Evolutionary conservation across 257 asterid species (phyloP).

Genomic region (Nicotiana benthamiana): DNA sequence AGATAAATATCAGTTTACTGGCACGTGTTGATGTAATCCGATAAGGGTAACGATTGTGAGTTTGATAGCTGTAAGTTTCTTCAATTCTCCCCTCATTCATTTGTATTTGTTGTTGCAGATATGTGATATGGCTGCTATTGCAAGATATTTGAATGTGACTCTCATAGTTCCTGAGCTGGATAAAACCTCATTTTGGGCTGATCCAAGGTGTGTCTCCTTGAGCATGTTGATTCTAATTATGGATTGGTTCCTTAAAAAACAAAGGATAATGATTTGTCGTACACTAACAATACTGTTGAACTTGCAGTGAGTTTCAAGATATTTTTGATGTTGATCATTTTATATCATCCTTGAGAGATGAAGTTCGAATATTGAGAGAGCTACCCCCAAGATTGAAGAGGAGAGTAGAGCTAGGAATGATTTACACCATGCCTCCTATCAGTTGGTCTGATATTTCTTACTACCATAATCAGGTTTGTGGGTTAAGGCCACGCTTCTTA

Average conservation of each 20-base stretch:
- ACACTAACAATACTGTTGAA: background rate
- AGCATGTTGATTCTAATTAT: background rate
- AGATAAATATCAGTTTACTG: background rate
- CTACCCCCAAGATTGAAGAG: slow-evolving; percentile 81
- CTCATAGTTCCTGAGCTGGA: slow-evolving; percentile 95
- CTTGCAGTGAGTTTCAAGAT: slow-evolving; percentile 83
- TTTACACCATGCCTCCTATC: slow-evolving; percentile 76
- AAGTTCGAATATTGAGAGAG: slow-evolving; percentile 85
- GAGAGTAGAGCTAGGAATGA: slow-evolving; percentile 72
- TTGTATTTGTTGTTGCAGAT: slow-evolving; percentile 37
- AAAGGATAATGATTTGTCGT: background rate
- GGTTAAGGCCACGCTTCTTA: background rate
- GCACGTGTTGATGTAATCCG: background rate
- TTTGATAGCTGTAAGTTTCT: background rate
- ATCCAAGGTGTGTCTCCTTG: slow-evolving; percentile 62
- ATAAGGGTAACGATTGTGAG: background rate
- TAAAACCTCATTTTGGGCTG: slow-evolving; percentile 95
- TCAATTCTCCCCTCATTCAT: background rate
- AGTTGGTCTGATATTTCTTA: slow-evolving; percentile 97
- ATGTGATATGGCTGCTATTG: slow-evolving; percentile 97
- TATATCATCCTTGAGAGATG: slow-evolving; percentile 85
- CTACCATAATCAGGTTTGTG: slow-evolving; percentile 66
- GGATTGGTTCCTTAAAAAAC: background rate
- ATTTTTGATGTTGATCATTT: slow-evolving; percentile 93
- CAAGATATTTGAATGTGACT: slow-evolving; percentile 85